Evolutionary conservation across 2,329 filamentous ascomycete genomes (phyloP), one percentile per base, ranked within the genome.

Genomic region (Leptographium galeiforme): DNA sequence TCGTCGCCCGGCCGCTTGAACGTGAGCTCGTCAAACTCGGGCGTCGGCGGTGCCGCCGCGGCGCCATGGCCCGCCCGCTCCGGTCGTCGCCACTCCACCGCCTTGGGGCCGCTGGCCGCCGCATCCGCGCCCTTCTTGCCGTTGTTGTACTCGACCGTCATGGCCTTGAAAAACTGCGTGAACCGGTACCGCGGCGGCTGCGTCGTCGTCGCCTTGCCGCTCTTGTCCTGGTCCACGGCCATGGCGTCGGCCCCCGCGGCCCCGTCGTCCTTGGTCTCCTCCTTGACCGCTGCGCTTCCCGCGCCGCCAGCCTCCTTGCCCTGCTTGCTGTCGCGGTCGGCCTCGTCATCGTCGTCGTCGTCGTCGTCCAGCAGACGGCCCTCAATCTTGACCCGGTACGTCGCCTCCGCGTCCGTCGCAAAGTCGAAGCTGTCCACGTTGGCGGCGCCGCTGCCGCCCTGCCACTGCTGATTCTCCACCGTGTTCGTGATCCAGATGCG

Each of bases 401-500:
- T 86, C 2, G 88, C 85, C 61, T 89, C 85, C 60, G 79, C 76
- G 58, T 81, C 88, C 51, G 83, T 82, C 52, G 82, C 83, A 63
- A 95, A 90, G 64, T 94, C 89, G 59, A 93, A 93, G 39, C 79
- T 80, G 64, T 91, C 84, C 12, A 84, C 77, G 56, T 84, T 83
- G 56, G 85, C 72, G 43, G 76, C 79, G 41, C 75, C 77, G 44
- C 73, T 74, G 61, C 76, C 79, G 38, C 75, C 77, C 69, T 98
- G 93, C 93, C 93, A 97, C 36, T 86, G 84, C 70, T 98, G 93
- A 63, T 93, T 88, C 67, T 96, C 89, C 38, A 85, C 89, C 1
- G 89, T 95, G 68, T 98, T 98, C 63, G 83, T 90, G 62, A 98
- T 84, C 89, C 89, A 97, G 58, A 98, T 79, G 57, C 91, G 85